Percentiles rank a stretch among this genome's conserved stretches.
phyloP scores from a whole-genome alignment of 495 filamentous ascomycete species.

The Xylaria nigripes region DNA sequence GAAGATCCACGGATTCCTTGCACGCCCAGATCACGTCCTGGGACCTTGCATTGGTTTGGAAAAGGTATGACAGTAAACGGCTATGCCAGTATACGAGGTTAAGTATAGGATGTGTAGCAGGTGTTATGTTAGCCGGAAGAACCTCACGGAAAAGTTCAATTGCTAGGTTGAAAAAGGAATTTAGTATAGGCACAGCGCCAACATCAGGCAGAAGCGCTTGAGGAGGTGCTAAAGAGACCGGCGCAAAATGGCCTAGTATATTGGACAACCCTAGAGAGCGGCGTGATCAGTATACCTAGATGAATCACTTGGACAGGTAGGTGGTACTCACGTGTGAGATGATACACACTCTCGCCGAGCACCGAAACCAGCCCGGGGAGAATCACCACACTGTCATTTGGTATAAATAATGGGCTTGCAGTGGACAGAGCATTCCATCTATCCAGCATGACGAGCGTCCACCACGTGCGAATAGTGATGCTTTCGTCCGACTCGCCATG shows the following conservation, averaged over 20 bases:
- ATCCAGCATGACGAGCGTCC: slow-evolving; percentile 62
- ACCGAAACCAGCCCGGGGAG: slow-evolving; percentile 56
- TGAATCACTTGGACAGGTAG: neutral
- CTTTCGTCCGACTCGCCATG: slow-evolving; percentile 65
- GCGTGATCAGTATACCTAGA: slow-evolving; percentile 21
- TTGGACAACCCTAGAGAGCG: slow-evolving; percentile 28
- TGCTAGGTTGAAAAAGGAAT: slow-evolving; percentile 21
- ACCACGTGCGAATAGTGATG: slow-evolving; percentile 65
- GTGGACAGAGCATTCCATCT: slow-evolving; percentile 68
- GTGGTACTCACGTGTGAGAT: slow-evolving; percentile 58
- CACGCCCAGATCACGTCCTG: slow-evolving; percentile 53
- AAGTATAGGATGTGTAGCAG: slow-evolving; percentile 41
- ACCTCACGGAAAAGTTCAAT: slow-evolving; percentile 42
- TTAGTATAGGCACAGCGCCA: slow-evolving; percentile 12
- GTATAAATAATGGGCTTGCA: slow-evolving; percentile 49
- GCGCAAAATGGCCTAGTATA: slow-evolving; percentile 27
- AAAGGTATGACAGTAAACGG: slow-evolving; percentile 53
- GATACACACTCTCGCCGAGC: slow-evolving; percentile 55
- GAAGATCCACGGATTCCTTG: slow-evolving; percentile 46
- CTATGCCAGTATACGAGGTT: slow-evolving; percentile 69
- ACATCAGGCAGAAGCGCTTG: slow-evolving; percentile 16
- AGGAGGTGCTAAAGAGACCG: slow-evolving; percentile 15
- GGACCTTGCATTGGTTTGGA: slow-evolving; percentile 34
- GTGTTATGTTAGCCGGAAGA: slow-evolving; percentile 32
- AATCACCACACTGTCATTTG: slow-evolving; percentile 53